Base-by-base conservation (phyloP, 1,284 basidiomycete genomes). In the Cystobasidium sp. region DNA sequence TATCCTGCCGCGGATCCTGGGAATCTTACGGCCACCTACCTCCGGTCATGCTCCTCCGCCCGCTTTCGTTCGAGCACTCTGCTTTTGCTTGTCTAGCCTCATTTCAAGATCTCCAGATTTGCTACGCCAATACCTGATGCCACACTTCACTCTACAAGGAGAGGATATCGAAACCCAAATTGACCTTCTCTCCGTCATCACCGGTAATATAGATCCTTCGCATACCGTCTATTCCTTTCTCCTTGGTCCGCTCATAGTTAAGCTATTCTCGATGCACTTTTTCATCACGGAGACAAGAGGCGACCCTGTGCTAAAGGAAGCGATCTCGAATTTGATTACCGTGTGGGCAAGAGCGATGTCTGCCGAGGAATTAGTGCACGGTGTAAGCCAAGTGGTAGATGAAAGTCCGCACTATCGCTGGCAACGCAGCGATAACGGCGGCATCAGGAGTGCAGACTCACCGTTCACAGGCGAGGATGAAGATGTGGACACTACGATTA, bases 41-140 rank as follows among this genome's bases (percentile, higher is more conserved):
- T 55, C 62, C 10, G 62, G 53, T 7, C 12, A 59, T 52, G 56
- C 46, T 7, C 70, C 62, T 37, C 62, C 70, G 16, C 49, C 63
- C 6, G 14, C 70, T 24, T 73, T 64, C 39, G 62, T 73, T 41
- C 62, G 70, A 37, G 62, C 70, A 31, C 63, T 73, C n/a, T 65
- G 62, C 63, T 73, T 73, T 53, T 73, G 70, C 63, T 37, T 73
- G 9, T 73, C 70, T 12, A 53, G 47, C 22, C 70, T 73, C 22
- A 73, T 73, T 12, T 46, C 51, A 8, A 65, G 62, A 22, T n/a
- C 69, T 18, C 69, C 69, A 14, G 44, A 71, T 6, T 9, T 16
- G 7, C 18, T 71, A 12, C 20, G 8, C 6, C 20, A 55, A 10
- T 20, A 53, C 51, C 24, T 71, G 10, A 41, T 43, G 41, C 22